A percentile compares a stretch with the other conserved stretches of the same genome.
Conservation (phyloP, 805 yeast species). For the Saccharomycopsis lassenensis region DNA sequence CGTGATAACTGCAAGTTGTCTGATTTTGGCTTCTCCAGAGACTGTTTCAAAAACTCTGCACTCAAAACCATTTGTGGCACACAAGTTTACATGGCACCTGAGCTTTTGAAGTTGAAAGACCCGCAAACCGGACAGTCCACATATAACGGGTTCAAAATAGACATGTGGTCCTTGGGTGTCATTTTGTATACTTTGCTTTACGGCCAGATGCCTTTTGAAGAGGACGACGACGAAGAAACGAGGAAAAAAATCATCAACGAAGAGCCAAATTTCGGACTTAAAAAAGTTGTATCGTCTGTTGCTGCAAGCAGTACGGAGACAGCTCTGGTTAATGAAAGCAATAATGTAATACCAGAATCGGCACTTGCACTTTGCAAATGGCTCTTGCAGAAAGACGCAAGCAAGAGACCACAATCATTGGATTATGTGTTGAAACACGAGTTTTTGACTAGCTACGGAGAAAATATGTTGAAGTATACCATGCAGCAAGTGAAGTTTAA, state of each 20-base stretch:
- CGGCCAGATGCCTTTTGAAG: conserved; percentile 90
- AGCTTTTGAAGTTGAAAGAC: conserved; percentile 53
- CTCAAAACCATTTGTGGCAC: conserved; percentile 90
- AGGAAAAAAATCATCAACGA: conserved; percentile 48
- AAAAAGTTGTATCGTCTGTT: background rate
- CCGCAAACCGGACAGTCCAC: conserved; percentile 27
- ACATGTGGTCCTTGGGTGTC: conserved; percentile 88
- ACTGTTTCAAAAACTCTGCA: conserved; percentile 42
- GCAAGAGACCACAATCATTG: conserved; percentile 41
- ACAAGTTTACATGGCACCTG: conserved; percentile 95
- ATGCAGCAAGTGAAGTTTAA: conserved; percentile 19
- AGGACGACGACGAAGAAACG: conserved; percentile 56
- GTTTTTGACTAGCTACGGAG: conserved; percentile 37
- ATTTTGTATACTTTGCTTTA: conserved; percentile 74
- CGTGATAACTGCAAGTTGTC: conserved; percentile 60
- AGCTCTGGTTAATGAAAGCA: background rate
- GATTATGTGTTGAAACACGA: conserved; percentile 41
- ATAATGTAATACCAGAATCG: conserved; percentile 31
- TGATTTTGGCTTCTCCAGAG: conserved; percentile 93
- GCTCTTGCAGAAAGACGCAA: conserved; percentile 58
- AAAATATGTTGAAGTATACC: conserved; percentile 29
- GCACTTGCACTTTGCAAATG: conserved; percentile 39
- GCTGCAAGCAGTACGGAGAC: background rate
- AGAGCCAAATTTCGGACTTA: conserved; percentile 44
- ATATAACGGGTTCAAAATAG: conserved; percentile 62